These are phyloP conservation scores for Sextonia rubra DNA, from an alignment of 164 flowering plant genomes.

Conservation along the genomic window DNA sequence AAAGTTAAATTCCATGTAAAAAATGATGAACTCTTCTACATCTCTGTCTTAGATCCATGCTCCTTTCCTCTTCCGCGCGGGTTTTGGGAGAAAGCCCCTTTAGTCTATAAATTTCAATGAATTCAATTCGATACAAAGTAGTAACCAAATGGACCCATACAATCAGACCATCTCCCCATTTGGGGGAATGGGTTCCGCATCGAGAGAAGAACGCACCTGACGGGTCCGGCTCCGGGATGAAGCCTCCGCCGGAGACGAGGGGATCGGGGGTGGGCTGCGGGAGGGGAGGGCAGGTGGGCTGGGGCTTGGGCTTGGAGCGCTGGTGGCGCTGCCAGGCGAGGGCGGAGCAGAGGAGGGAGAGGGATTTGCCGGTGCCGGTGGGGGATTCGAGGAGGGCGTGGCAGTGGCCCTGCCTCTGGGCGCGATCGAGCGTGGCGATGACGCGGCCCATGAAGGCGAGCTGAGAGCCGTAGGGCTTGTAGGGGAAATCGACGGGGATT, in stretches of 20 bases:
- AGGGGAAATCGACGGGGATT: constrained; percentile 77
- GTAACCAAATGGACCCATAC: too few relatives aligned
- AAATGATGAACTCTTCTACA: too few relatives aligned
- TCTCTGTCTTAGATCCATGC: background rate
- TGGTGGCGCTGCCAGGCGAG: constrained; percentile 84
- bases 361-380: constrained; percentile 93
- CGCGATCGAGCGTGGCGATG: constrained; percentile 83
- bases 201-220: constrained; percentile 29
- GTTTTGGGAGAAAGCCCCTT: too few relatives aligned
- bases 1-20: background rate
- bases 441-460: constrained; percentile 91
- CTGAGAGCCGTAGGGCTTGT: constrained; percentile 92
- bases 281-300: constrained; percentile 20
- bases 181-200: background rate
- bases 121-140: too few relatives aligned
- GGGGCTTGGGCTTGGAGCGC: constrained; percentile 26
- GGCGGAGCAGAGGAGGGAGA: constrained; percentile 89
- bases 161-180: background rate
- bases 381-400: constrained; percentile 97
- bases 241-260: constrained; percentile 70
- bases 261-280: constrained; percentile 55
- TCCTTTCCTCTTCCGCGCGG: background rate
- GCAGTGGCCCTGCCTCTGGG: constrained; percentile 69
- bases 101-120: too few relatives aligned
- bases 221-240: constrained; percentile 63